A percentile compares a stretch with the other conserved stretches of the same genome.
These are phyloP conservation scores for Myriosclerotinia duriaeana DNA, from an alignment of 2,329 filamentous ascomycete genomes.

Conservation along the genomic window DNA sequence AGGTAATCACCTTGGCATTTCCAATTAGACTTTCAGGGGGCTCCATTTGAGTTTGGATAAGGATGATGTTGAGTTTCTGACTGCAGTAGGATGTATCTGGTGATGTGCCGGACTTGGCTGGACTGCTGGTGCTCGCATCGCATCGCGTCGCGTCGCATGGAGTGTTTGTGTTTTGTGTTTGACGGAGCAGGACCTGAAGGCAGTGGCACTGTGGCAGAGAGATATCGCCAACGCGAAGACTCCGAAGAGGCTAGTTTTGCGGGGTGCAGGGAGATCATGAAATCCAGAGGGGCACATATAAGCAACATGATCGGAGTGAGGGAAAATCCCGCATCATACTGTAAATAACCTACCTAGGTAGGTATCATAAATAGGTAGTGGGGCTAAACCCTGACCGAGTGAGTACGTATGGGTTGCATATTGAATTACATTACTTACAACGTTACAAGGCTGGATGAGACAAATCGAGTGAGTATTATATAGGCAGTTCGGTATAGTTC, in stretches of 20 bases:
- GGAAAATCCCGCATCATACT: not conserved
- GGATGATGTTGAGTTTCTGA: too few species aligned
- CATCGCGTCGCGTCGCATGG: too few species aligned
- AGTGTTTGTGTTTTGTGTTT: not conserved
- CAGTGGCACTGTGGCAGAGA: not conserved
- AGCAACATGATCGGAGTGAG: not conserved
- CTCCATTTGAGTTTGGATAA: not conserved
- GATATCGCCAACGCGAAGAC: not conserved
- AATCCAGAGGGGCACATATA: constrained; percentile 6
- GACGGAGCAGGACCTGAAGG: too few species aligned
- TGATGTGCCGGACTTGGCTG: too few species aligned
- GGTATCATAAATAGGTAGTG: not conserved
- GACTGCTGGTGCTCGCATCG: too few species aligned
- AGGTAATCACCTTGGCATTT: not conserved
- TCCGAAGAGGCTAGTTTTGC: constrained; percentile 1
- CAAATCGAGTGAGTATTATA: too few species aligned
- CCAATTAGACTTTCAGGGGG: not conserved
- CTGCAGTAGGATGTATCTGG: too few species aligned
- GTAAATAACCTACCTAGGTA: too few species aligned
- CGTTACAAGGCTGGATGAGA: too few species aligned
- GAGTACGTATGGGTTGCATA: too few species aligned
- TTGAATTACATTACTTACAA: too few species aligned
- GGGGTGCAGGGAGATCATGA: constrained; percentile 17
- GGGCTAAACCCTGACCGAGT: constrained; percentile 16
- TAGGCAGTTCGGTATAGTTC: too few species aligned